A percentile compares a stretch with the other conserved stretches of the same genome.
phyloP scores from a whole-genome alignment of 2,329 filamentous ascomycete species.

The Fonsecaea nubica region DNA sequence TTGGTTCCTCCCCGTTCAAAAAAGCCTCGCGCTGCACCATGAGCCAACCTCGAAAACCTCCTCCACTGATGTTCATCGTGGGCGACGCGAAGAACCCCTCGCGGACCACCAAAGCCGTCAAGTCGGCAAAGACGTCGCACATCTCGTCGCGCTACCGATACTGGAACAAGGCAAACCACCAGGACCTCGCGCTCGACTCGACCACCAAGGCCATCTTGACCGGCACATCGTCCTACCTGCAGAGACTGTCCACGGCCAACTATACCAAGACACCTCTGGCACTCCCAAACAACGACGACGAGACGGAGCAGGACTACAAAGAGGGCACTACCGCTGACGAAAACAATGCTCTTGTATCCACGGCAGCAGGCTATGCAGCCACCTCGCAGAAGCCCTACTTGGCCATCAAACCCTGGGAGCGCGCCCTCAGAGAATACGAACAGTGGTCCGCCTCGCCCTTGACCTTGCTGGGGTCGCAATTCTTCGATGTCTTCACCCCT shows the following conservation, averaged over 20 bases:
- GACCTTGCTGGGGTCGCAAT: slow-evolving; percentile 22
- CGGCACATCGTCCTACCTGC: slow-evolving; percentile 9
- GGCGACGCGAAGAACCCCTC: slow-evolving; percentile 19
- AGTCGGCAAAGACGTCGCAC: slow-evolving; percentile 26
- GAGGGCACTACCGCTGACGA: not conserved
- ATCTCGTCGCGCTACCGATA: slow-evolving; percentile 22
- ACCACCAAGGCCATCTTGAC: slow-evolving; percentile 30
- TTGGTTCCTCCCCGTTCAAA: too few species aligned
- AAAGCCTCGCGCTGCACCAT: slow-evolving; percentile 5
- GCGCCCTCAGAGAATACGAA: slow-evolving; percentile 12
- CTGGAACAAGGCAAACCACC: slow-evolving; percentile 27
- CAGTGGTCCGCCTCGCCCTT: slow-evolving; percentile 8
- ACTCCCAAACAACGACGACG: not conserved
- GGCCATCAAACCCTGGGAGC: slow-evolving; percentile 11
- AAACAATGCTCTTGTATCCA: not conserved
- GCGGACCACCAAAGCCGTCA: slow-evolving; percentile 8
- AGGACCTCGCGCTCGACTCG: slow-evolving; percentile 19
- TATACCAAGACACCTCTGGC: slow-evolving; percentile 8
- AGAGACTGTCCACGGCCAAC: slow-evolving; percentile 7
- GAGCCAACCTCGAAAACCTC: slow-evolving; percentile 16
- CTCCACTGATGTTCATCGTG: slow-evolving; percentile 29
- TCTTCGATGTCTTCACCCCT: slow-evolving; percentile 28
- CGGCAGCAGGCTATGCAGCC: not conserved
- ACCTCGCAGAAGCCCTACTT: slow-evolving; percentile 1
- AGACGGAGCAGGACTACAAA: not conserved